A percentile compares a stretch with the other conserved stretches of the same genome.
Evolutionary conservation across 352 stramenopile species (phyloP).

Genomic region (Phytophthora brassicae): DNA sequence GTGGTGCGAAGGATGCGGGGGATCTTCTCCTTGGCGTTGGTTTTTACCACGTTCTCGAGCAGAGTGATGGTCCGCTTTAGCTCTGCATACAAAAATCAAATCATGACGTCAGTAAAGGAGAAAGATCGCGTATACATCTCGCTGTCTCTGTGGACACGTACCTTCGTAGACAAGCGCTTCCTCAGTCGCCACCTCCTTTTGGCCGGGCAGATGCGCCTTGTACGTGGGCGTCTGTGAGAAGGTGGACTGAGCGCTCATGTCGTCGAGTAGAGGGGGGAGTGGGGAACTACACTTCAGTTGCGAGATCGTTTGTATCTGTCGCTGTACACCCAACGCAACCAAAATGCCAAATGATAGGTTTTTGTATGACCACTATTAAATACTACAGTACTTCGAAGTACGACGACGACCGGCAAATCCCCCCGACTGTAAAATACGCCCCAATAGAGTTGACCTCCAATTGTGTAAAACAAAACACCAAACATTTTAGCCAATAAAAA

Average conservation of each 20-base stretch:
- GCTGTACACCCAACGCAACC: too few species aligned
- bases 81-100: constrained; percentile 42
- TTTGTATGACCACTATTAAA: too few species aligned
- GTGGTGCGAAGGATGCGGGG: constrained; percentile 77
- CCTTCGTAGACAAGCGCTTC: constrained; percentile 72
- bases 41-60: constrained; percentile 78
- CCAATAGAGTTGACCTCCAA: too few species aligned
- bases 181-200: constrained; percentile 55
- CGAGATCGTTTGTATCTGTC: constrained; percentile 1
- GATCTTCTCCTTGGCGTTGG: constrained; percentile 86
- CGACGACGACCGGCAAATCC: too few species aligned
- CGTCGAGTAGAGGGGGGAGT: not conserved
- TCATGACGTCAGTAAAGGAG: not conserved
- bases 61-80: constrained; percentile 73
- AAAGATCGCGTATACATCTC: constrained; percentile 14
- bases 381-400: too few species aligned
- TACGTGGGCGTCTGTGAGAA: constrained; percentile 80
- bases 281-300: constrained; percentile 8
- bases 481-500: too few species aligned
- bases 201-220: constrained; percentile 32
- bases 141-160: constrained; percentile 11
- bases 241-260: constrained; percentile 72
- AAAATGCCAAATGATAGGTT: too few species aligned
- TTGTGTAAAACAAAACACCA: too few species aligned
- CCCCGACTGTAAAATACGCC: too few species aligned